phyloP scores from a whole-genome alignment of 306 rosid species.

The Urtica urens region DNA sequence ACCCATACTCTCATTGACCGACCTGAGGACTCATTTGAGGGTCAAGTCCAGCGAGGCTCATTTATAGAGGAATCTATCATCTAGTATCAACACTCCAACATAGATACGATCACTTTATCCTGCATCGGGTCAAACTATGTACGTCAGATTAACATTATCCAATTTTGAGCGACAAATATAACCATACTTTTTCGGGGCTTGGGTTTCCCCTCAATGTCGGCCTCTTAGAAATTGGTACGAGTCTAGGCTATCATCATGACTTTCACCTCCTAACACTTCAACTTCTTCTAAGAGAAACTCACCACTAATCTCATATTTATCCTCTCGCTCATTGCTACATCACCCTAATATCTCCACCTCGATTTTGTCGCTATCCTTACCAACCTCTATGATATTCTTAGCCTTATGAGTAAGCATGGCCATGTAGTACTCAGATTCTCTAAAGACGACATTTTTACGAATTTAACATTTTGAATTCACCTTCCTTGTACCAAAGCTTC shows the following conservation, averaged over 20 bases:
- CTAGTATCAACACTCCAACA: no score
- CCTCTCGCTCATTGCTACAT: background rate
- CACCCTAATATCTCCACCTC: background rate
- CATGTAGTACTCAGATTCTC: background rate
- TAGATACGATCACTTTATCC: no score
- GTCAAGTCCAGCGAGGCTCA: no score
- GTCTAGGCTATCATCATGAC: background rate
- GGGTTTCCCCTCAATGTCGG: background rate
- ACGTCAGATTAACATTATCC: no score
- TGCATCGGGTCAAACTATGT: no score
- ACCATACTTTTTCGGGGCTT: background rate
- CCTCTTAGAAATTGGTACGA: background rate
- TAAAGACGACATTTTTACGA: background rate
- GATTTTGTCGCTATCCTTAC: no score
- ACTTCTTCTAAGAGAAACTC: no score
- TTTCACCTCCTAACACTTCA: no score
- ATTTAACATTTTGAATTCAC: background rate
- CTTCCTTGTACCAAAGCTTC: background rate
- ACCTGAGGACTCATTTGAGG: no score
- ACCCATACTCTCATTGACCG: no score
- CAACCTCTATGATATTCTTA: background rate
- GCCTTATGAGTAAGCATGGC: background rate
- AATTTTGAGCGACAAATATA: no score
- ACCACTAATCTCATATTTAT: background rate
- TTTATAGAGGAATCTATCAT: no score